A percentile compares a stretch with the other conserved stretches of the same genome.
Evolutionary conservation across 2,329 filamentous ascomycete genomes (phyloP).

Genomic region (Colletotrichum plurivorum): DNA sequence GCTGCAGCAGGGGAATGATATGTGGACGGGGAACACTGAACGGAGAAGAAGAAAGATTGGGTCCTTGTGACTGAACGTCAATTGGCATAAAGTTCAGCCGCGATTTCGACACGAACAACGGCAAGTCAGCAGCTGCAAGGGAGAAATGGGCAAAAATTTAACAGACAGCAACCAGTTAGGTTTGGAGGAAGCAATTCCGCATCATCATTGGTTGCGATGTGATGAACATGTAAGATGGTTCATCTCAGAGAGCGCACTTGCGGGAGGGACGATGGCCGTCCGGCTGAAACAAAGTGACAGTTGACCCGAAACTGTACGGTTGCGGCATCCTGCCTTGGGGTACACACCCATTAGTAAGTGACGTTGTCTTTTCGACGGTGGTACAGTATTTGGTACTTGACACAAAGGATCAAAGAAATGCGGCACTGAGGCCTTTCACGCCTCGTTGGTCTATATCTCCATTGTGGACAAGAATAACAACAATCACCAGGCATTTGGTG

Average conservation of each 20-base stretch:
- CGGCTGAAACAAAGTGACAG: constrained; percentile 32
- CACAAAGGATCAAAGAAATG: too few relatives aligned
- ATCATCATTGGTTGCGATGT: constrained; percentile 19
- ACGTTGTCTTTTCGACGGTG: not conserved
- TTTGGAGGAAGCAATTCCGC: not conserved
- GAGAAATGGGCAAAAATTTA: too few relatives aligned
- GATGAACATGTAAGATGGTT: constrained; percentile 23
- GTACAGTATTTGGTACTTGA: not conserved
- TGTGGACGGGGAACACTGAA: constrained; percentile 8
- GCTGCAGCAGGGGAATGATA: not conserved
- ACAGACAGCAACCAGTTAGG: too few relatives aligned
- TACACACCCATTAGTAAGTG: not conserved
- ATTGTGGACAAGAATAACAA: too few relatives aligned
- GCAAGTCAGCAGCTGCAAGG: too few relatives aligned
- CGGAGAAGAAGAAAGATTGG: constrained; percentile 1
- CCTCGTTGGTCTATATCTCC: too few relatives aligned
- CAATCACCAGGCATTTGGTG: too few relatives aligned
- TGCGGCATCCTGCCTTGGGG: constrained; percentile 3
- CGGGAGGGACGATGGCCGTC: constrained; percentile 23
- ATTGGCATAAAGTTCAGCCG: not conserved
- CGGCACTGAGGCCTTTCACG: too few relatives aligned
- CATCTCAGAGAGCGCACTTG: constrained; percentile 20
- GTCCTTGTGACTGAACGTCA: not conserved
- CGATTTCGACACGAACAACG: not conserved
- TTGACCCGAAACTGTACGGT: constrained; percentile 28